Conservation (phyloP, 192 early-diverging fungal species). For the Coemansia sp. region DNA sequence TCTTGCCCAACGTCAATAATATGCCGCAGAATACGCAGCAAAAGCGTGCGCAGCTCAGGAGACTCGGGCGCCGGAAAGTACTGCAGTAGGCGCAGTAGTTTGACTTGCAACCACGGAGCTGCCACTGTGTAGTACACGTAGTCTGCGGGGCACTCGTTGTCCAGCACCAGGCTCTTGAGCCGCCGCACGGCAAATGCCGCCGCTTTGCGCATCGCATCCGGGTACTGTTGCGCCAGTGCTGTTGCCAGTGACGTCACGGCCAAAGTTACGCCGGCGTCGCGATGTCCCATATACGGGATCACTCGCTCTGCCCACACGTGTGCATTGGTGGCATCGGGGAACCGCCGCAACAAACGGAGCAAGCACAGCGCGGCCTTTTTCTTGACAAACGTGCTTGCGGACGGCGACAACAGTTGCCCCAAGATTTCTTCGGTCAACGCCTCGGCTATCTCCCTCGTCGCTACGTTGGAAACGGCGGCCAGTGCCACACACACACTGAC, state of each 20-base stretch:
- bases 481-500: slow-evolving; percentile 88
- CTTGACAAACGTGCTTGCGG: slow-evolving; percentile 82
- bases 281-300: slow-evolving; percentile 80
- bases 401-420: slow-evolving; percentile 78
- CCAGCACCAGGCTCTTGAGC: slow-evolving; percentile 83
- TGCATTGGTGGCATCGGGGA: slow-evolving; percentile 84
- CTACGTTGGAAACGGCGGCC: slow-evolving; percentile 96
- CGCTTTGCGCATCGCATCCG: slow-evolving; percentile 71
- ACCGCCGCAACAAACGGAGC: slow-evolving; percentile 83
- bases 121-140: slow-evolving; percentile 99
- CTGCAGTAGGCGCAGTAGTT: slow-evolving; percentile 89
- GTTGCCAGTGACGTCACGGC: slow-evolving; percentile 83
- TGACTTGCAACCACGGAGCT: slow-evolving; percentile 97
- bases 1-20: slow-evolving; percentile 87
- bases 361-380: slow-evolving; percentile 98
- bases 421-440: slow-evolving; percentile 80
- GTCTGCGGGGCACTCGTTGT: slow-evolving; percentile 77
- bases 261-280: slow-evolving; percentile 85
- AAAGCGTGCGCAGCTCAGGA: slow-evolving; percentile 55
- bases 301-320: slow-evolving; percentile 86
- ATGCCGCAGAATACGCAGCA: slow-evolving; percentile 76
- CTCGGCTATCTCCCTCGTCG: slow-evolving; percentile 89
- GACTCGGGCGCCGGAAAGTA: slow-evolving; percentile 89
- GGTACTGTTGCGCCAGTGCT: slow-evolving; percentile 87
- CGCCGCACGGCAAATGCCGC: slow-evolving; percentile 77